Evolutionary conservation across 345 rosid species (phyloP).

Genomic region (Theobroma cacao): DNA sequence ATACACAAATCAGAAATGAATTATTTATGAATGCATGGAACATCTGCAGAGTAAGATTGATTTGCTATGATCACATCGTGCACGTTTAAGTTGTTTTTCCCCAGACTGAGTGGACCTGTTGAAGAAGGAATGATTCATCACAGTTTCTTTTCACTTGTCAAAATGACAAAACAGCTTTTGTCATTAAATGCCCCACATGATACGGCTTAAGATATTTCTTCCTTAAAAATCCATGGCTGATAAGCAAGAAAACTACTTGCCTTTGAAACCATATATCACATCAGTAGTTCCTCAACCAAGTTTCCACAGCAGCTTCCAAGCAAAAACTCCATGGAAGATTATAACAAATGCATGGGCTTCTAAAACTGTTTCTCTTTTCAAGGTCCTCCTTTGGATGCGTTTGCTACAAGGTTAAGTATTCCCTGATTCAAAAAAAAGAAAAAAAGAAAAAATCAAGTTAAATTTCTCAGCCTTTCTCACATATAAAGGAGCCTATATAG

Average conservation of each 20-base stretch:
- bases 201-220: conserved; percentile 30
- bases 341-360: no score
- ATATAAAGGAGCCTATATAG: not conserved
- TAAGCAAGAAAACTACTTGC: not conserved
- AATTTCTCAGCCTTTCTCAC: not conserved
- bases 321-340: not conserved
- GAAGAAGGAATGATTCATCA: conserved; percentile 24
- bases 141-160: conserved; percentile 29
- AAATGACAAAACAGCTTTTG: conserved; percentile 31
- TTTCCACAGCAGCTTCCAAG: not conserved
- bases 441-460: not conserved
- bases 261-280: not conserved
- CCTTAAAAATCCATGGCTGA: conserved; percentile 10
- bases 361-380: not conserved
- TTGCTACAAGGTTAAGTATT: not conserved
- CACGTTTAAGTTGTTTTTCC: not conserved
- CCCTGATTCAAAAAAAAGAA: not conserved
- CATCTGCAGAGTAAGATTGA: not conserved
- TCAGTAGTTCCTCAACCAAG: not conserved
- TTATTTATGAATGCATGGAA: not conserved
- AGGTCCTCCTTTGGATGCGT: not conserved
- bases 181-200: conserved; percentile 30
- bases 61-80: conserved; percentile 16
- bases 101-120: conserved; percentile 22
- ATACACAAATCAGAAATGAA: not conserved